phyloP scores from a whole-genome alignment of 1,284 basidiomycete species.

The Microbotryum scabiosae region DNA sequence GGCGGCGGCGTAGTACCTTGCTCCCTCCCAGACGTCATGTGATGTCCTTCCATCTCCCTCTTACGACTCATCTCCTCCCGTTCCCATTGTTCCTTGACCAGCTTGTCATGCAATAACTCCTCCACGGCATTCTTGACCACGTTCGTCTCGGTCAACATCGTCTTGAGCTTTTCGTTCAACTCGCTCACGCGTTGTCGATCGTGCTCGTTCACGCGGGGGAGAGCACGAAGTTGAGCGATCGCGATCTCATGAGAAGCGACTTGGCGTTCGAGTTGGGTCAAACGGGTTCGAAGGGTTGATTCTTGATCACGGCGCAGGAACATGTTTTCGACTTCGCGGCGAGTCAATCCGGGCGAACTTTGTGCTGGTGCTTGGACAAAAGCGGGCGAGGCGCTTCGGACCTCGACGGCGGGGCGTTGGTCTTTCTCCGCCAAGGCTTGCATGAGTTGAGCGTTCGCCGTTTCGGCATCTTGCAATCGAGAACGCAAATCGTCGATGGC shows the following conservation, averaged over 20 bases:
- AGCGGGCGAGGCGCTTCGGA: no score
- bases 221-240: constrained; percentile 12
- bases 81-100: constrained; percentile 6
- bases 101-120: constrained; percentile 23
- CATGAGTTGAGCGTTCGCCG: no score
- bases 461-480: background rate
- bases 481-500: background rate
- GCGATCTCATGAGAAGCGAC: background rate
- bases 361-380: no score
- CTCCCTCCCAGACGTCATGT: no score
- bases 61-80: constrained; percentile 14
- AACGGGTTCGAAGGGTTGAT: no score
- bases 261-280: background rate
- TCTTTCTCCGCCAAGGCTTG: no score
- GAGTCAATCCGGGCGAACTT: no score
- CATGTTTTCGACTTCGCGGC: no score
- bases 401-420: no score
- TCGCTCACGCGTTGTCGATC: background rate
- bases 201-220: constrained; percentile 1
- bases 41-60: background rate
- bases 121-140: constrained; percentile 26
- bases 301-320: no score
- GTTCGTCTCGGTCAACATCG: constrained; percentile 26
- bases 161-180: constrained; percentile 9
- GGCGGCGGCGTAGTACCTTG: no score